phyloP scores from a whole-genome alignment of 148 eudicot species.

The Amaranthus hypochondriacus region DNA sequence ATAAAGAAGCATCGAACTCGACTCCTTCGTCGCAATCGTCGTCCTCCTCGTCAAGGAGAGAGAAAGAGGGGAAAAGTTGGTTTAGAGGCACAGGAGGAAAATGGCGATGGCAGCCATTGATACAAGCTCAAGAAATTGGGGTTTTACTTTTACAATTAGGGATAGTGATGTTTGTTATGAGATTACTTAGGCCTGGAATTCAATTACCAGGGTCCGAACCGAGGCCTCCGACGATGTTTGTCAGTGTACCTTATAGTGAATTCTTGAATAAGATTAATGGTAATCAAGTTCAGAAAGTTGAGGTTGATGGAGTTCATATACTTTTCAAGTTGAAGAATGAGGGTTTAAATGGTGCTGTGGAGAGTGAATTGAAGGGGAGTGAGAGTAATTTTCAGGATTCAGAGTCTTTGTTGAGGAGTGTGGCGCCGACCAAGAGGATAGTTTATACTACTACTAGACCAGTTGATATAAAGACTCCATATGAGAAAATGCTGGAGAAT shows the following conservation, averaged over 20 bases:
- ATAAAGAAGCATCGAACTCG: slow-evolving; percentile 26
- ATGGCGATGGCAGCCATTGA: slow-evolving; percentile 78
- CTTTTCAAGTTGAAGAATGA: slow-evolving; percentile 76
- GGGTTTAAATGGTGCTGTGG: slow-evolving; percentile 25
- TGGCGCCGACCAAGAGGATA: slow-evolving; percentile 58
- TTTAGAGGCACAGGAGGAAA: slow-evolving; percentile 32
- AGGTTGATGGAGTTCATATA: slow-evolving; percentile 86
- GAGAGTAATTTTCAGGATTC: slow-evolving; percentile 50
- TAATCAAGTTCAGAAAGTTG: slow-evolving; percentile 82
- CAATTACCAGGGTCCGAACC: slow-evolving; percentile 74
- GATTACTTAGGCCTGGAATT: slow-evolving; percentile 69
- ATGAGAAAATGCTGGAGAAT: slow-evolving; percentile 86
- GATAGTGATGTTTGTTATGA: slow-evolving; percentile 72
- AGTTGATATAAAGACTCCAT: slow-evolving; percentile 73
- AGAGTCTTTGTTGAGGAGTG: slow-evolving; percentile 53
- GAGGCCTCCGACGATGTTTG: slow-evolving; percentile 44
- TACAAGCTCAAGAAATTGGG: slow-evolving; percentile 78
- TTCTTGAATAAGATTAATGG: slow-evolving; percentile 65
- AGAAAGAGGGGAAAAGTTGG: slow-evolving; percentile 55
- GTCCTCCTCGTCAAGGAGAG: slow-evolving; percentile 35
- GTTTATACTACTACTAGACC: slow-evolving; percentile 77
- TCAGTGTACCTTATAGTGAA: slow-evolving; percentile 83
- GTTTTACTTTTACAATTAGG: slow-evolving; percentile 68
- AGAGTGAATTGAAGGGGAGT: slow-evolving; percentile 34
- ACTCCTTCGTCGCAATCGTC: slow-evolving; percentile 28